A percentile compares a stretch with the other conserved stretches of the same genome.
Evolutionary conservation across 345 rosid genomes (phyloP).

Genomic region (Citrus maxima): DNA sequence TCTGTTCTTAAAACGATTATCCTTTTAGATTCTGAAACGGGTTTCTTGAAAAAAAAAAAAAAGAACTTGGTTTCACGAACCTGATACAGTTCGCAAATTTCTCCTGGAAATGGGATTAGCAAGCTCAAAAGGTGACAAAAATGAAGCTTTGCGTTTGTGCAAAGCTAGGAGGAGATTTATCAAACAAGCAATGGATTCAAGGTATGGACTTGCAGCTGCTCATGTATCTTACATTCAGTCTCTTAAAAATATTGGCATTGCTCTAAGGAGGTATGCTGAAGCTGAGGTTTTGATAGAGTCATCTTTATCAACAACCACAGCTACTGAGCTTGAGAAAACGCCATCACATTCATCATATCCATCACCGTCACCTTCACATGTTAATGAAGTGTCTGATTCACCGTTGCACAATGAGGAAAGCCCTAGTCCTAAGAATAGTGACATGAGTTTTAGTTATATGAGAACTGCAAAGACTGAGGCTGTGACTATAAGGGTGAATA

Average conservation of each 20-base stretch:
- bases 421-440: constrained; percentile 15
- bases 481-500: constrained; percentile 53
- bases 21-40: not conserved
- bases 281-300: constrained; percentile 59
- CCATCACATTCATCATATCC: constrained; percentile 77
- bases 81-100: constrained; percentile 9
- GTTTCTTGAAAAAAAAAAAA: not conserved
- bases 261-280: constrained; percentile 76
- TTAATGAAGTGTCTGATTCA: constrained; percentile 54
- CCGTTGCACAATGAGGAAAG: constrained; percentile 46
- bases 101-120: constrained; percentile 61
- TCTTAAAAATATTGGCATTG: constrained; percentile 66
- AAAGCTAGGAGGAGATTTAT: constrained; percentile 70
- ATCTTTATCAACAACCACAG: constrained; percentile 64
- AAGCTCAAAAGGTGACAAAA: constrained; percentile 56
- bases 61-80: constrained; percentile 25
- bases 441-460: constrained; percentile 51
- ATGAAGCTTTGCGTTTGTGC: constrained; percentile 67
- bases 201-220: constrained; percentile 83
- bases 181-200: constrained; percentile 71
- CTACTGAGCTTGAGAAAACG: constrained; percentile 72
- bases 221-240: constrained; percentile 85
- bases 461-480: constrained; percentile 37
- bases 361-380: constrained; percentile 61
- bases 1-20: not conserved